Evolutionary conservation across 148 eudicot genomes (phyloP), one percentile per base, ranked within the genome.

Genomic region (Talinum fruticosum): DNA sequence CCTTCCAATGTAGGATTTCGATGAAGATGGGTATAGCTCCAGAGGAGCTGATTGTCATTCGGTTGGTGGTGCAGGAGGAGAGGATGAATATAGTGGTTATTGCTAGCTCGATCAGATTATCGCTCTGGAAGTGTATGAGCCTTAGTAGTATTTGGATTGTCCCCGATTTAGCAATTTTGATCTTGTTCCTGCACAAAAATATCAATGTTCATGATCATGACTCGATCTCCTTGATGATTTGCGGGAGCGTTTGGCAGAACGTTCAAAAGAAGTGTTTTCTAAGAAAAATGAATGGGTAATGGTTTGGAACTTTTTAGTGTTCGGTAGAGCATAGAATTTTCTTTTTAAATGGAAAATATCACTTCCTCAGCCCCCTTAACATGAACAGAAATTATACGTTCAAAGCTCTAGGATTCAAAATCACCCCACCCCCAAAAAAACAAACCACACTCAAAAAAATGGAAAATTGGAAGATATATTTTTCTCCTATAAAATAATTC

Each of bases 11-110:
- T 45, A 89, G 78, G 74, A 83, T 75, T 33, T 87, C 87, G 41
- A 85, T 26, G 15, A 91, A 87, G 69, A 85, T 68, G 12, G 85
- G 85, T 33, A 88, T 79, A 5, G 85, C 87, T 19, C 91, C 96
- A 0, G 88, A 83, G 16, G 85, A 80, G 21, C 88, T 91, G 32
- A 89, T 88, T 54, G 69, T 76, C 28, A 74, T 72, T 83, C 82
- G 88, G 79, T 89, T 91, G 32, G 80, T 77, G 0, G 90, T 30
- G 78, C 90, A 87, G 28, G 96, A 85, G 15, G 96, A 91, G 76
- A 91, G 88, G 76, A 86, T 82, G 75, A 88, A 76, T 35, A 91
- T 79, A 21, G 88, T 82, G 45, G 96, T 84, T 64, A 89, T 71
- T 2, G 89, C 83, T 2, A 82, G 87, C 67, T 89, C 91, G 3